Evolutionary conservation across 2,329 filamentous ascomycete genomes (phyloP).

Genomic region (Cladosporium sphaerospermum): DNA sequence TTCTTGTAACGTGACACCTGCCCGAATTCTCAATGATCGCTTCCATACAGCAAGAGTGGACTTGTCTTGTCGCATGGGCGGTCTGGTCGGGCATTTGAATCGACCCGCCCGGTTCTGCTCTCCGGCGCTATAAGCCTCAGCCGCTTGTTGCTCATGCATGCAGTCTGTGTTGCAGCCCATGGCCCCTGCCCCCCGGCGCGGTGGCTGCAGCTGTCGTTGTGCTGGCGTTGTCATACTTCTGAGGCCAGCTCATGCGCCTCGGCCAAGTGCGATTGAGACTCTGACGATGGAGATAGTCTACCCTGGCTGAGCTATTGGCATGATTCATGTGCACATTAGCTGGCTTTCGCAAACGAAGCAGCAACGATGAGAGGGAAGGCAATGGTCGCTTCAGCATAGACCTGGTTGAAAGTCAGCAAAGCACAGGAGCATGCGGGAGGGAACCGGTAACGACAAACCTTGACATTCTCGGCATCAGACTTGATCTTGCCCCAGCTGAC

Average conservation of each 20-base stretch:
- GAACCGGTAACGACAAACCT: conserved; percentile 49
- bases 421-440: too few relatives aligned
- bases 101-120: too few relatives aligned
- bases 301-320: not conserved
- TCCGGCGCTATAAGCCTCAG: not conserved
- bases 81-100: too few relatives aligned
- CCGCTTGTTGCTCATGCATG: conserved; percentile 9
- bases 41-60: too few relatives aligned
- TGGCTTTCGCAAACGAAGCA: conserved; percentile 53
- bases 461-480: conserved; percentile 76
- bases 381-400: conserved; percentile 62
- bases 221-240: not conserved
- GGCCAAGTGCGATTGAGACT: not conserved
- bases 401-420: conserved; percentile 28
- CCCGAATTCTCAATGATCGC: too few relatives aligned
- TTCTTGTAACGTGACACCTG: too few relatives aligned
- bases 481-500: conserved; percentile 99
- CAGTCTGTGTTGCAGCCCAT: not conserved
- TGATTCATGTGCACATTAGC: not conserved
- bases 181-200: not conserved
- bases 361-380: conserved; percentile 63
- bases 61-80: too few relatives aligned
- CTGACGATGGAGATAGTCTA: not conserved
- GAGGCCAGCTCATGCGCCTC: too few relatives aligned
- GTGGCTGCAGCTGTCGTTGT: conserved; percentile 8